Base-by-base conservation (phyloP, 1,284 basidiomycete species). In the Kalmanozyma brasiliensis region DNA sequence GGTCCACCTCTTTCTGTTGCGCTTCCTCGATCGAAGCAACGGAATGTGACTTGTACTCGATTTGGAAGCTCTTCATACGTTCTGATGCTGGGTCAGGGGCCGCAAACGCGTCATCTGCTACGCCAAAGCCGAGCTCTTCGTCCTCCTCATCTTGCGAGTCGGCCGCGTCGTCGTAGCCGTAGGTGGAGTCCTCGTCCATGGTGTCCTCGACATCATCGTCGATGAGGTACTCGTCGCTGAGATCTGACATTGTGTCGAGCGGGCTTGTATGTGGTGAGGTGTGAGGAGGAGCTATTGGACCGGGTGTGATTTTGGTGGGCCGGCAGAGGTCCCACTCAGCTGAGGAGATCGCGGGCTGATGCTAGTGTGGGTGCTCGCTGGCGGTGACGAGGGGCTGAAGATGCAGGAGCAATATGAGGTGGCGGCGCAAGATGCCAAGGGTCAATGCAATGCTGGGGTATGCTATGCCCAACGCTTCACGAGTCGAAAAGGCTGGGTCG, bases 151-250 rank as follows among this genome's bases (percentile, higher is more conserved):
- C 57, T 29, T 52, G 60, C 0, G 61, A 68, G 26, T 69, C 58
- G 44, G 22, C 53, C 14, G 46, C 61, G 34, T 62, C 73, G 33
- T 69, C 58, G 23, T 52, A 75, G 47, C 69, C 78, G 33, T 65
- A 74, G 42, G 56, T 55, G 4, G 75, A 74, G 45, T 79, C 77
- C 38, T 79, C 79, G 63, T 79, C 79, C 77, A 73, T 75, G 46
- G 76, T 76, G 37, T 78, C 74, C 47, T 78, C 77, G 52, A 70
- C 60, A 45, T 71, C 71, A 22, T 58, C 68, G 36, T 68, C 67
- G 41, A 67, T 51, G 36, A 64, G 57, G 20, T 56, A 68, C 23
- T 71, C 68, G 49, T 71, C 68, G 55, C 68, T 71, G 22, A 71
- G 30, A 45, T 71, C 68, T 49, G 68, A 71, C 68, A 71, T 71